A percentile compares a stretch with the other conserved stretches of the same genome.
These are phyloP conservation scores for Spiraea crenata DNA, from an alignment of 331 rosid species.

Conservation along the genomic window DNA sequence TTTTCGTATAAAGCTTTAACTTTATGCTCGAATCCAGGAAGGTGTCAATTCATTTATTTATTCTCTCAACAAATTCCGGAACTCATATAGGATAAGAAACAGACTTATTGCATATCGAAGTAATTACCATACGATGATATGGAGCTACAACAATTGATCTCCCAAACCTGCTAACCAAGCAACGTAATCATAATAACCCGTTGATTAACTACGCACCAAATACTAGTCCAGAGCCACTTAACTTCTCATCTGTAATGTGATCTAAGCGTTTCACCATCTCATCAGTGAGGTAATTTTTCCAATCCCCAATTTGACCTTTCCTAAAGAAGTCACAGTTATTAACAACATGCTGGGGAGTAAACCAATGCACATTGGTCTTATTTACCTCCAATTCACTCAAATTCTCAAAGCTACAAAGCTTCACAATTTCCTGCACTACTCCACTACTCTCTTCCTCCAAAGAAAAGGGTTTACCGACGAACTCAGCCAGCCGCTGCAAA, in stretches of 20 bases:
- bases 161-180: too few relatives aligned
- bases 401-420: neutral
- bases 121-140: too few relatives aligned
- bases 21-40: too few relatives aligned
- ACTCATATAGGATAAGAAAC: too few relatives aligned
- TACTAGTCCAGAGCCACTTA: neutral
- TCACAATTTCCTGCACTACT: neutral
- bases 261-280: neutral
- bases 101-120: too few relatives aligned
- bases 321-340: neutral
- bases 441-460: neutral
- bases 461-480: neutral
- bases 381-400: conserved; percentile 4
- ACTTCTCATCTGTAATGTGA: conserved; percentile 1
- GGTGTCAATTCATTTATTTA: too few relatives aligned
- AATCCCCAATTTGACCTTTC: neutral
- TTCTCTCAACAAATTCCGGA: too few relatives aligned
- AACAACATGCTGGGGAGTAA: neutral
- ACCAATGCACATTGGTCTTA: neutral
- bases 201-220: neutral
- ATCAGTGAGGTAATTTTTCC: conserved; percentile 6
- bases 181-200: too few relatives aligned
- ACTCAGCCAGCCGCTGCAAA: conserved; percentile 6
- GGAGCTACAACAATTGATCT: too few relatives aligned
- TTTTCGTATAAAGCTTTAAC: too few relatives aligned